A percentile compares a stretch with the other conserved stretches of the same genome.
Evolutionary conservation across 805 yeast species (phyloP).

Genomic region (Candida coquimbonensis): DNA sequence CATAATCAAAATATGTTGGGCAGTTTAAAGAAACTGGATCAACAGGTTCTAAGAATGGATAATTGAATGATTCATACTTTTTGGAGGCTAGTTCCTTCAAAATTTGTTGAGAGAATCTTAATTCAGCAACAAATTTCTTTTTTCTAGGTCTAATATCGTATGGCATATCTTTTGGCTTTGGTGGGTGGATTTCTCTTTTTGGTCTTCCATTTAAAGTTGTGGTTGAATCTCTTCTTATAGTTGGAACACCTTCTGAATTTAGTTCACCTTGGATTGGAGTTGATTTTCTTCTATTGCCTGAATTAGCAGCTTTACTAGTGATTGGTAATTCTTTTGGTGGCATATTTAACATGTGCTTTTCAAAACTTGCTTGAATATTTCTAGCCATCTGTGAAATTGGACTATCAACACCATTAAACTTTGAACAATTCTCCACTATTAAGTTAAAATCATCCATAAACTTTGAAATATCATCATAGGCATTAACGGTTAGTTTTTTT

Average conservation of each 20-base stretch:
- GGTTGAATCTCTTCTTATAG: slow-evolving; percentile 66
- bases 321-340: slow-evolving; percentile 53
- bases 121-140: slow-evolving; percentile 85
- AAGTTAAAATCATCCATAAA: slow-evolving; percentile 73
- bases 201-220: slow-evolving; percentile 70
- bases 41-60: slow-evolving; percentile 89
- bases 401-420: slow-evolving; percentile 80
- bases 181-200: slow-evolving; percentile 94
- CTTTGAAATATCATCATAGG: slow-evolving; percentile 64
- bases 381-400: slow-evolving; percentile 88
- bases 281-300: slow-evolving; percentile 19
- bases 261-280: slow-evolving; percentile 25
- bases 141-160: slow-evolving; percentile 86
- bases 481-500: slow-evolving; percentile 59
- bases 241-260: slow-evolving; percentile 44
- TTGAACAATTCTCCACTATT: slow-evolving; percentile 76
- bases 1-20: slow-evolving; percentile 81
- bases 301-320: slow-evolving; percentile 2
- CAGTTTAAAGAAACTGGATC: slow-evolving; percentile 92
- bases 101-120: slow-evolving; percentile 76
- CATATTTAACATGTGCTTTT: slow-evolving; percentile 86
- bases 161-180: slow-evolving; percentile 88
- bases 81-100: slow-evolving; percentile 77
- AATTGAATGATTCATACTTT: slow-evolving; percentile 77
- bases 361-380: slow-evolving; percentile 85